Conservation (phyloP, 2,329 filamentous ascomycete genomes). For the Lasiodiplodia sp. region DNA sequence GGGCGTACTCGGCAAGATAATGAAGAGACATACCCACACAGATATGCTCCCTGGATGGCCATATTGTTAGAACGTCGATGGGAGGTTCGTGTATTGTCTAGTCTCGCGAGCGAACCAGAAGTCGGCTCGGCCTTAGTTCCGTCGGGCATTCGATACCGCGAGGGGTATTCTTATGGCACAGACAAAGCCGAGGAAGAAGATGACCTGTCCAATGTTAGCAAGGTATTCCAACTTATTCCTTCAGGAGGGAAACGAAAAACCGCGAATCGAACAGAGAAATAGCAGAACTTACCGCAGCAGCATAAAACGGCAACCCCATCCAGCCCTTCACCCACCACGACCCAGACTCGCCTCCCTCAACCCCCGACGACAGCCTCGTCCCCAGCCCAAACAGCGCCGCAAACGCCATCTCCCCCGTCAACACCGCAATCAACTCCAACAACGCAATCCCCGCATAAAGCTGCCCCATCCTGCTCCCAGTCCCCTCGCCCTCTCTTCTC, state of each 20-base stretch:
- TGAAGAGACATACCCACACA: too few species aligned
- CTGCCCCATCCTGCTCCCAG: background rate
- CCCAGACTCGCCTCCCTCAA: background rate
- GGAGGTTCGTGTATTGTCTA: too few species aligned
- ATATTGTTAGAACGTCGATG: too few species aligned
- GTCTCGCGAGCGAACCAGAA: background rate
- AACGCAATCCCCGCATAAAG: slow-evolving; percentile 21
- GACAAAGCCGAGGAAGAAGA: slow-evolving; percentile 12
- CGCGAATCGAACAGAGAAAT: background rate
- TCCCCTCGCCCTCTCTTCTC: background rate
- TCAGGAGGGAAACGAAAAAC: too few species aligned
- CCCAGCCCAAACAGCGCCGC: slow-evolving; percentile 17
- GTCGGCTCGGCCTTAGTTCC: background rate
- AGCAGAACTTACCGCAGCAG: slow-evolving; percentile 17
- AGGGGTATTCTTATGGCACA: background rate
- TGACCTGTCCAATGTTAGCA: background rate
- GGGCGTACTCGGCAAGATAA: too few species aligned
- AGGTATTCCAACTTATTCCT: too few species aligned
- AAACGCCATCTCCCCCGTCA: slow-evolving; percentile 23
- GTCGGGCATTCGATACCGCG: too few species aligned
- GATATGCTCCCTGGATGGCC: too few species aligned
- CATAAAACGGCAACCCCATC: slow-evolving; percentile 26
- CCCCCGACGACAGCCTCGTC: background rate
- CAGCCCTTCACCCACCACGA: slow-evolving; percentile 3
- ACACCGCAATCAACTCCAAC: slow-evolving; percentile 16